These are phyloP conservation scores for Tillandsia leiboldiana DNA, from an alignment of 176 grass and related monocot species.

Conservation along the genomic window DNA sequence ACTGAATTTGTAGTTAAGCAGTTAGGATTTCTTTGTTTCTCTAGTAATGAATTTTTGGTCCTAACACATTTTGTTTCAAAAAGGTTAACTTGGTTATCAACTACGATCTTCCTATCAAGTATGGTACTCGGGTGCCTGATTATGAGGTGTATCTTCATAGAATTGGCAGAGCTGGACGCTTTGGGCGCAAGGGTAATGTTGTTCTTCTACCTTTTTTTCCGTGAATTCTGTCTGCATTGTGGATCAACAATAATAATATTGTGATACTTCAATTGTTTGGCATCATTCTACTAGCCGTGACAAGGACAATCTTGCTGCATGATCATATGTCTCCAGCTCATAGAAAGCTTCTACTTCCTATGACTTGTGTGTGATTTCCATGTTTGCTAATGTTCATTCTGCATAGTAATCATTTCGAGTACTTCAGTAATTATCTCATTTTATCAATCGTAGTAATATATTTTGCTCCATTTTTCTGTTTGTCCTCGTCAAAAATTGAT, in stretches of 20 bases:
- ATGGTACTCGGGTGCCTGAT: constrained; percentile 53
- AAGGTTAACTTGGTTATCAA: constrained; percentile 98
- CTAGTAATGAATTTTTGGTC: background rate
- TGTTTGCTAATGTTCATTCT: too few species aligned
- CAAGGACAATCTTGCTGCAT: too few species aligned
- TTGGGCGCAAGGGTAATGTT: constrained; percentile 78
- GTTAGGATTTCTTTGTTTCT: background rate
- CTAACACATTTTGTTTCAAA: constrained; percentile 14
- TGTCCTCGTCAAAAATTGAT: background rate
- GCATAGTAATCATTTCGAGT: too few species aligned
- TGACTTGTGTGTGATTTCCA: too few species aligned
- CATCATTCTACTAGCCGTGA: too few species aligned
- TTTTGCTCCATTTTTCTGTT: background rate
- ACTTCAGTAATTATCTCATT: too few species aligned
- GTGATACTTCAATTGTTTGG: background rate
- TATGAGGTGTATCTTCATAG: constrained; percentile 94
- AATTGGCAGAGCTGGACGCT: constrained; percentile 90
- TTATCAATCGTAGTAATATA: too few species aligned
- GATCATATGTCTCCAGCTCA: too few species aligned
- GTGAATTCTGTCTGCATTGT: background rate
- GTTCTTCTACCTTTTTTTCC: background rate
- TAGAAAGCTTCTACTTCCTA: too few species aligned
- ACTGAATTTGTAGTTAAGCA: constrained; percentile 13
- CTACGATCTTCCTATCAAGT: constrained; percentile 81
- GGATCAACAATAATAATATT: background rate